These are phyloP conservation scores for Plantago elongata DNA, from an alignment of 257 asterid genomes.

Conservation along the genomic window DNA sequence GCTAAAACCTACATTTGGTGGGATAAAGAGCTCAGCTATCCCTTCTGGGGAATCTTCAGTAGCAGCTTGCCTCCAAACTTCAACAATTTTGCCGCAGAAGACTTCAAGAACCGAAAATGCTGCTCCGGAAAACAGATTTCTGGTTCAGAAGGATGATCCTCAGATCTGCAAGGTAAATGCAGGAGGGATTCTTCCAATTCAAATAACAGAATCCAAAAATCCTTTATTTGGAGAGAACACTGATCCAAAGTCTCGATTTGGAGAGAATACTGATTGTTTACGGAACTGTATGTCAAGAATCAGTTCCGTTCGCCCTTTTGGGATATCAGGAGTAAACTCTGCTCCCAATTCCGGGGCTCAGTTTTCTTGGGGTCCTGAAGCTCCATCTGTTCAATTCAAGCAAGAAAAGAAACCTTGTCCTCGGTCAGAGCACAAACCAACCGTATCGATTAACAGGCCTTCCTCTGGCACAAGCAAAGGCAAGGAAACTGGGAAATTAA, in stretches of 20 bases:
- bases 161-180: conserved; percentile 25
- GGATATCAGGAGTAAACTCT: conserved; percentile 30
- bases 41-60: conserved; percentile 32
- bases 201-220: conserved; percentile 29
- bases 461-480: conserved; percentile 21
- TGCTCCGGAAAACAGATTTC: conserved; percentile 9
- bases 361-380: conserved; percentile 35
- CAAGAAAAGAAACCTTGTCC: conserved; percentile 27
- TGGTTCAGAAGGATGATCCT: too few relatives aligned
- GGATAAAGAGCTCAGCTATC: conserved; percentile 35
- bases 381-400: conserved; percentile 31
- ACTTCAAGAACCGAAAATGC: conserved; percentile 27
- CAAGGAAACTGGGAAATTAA: conserved; percentile 24
- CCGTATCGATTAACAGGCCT: conserved; percentile 18
- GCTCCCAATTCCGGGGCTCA: conserved; percentile 29
- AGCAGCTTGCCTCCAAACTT: conserved; percentile 30
- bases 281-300: conserved; percentile 27
- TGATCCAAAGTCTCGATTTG: conserved; percentile 16
- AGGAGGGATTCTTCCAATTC: conserved; percentile 27
- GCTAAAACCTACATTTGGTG: conserved; percentile 34
- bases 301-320: conserved; percentile 26
- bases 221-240: conserved; percentile 18
- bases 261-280: conserved; percentile 11
- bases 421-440: conserved; percentile 22
- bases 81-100: conserved; percentile 20